Evolutionary conservation across 2,329 filamentous ascomycete species (phyloP).

Genomic region (Colletotrichum brevisporum): DNA sequence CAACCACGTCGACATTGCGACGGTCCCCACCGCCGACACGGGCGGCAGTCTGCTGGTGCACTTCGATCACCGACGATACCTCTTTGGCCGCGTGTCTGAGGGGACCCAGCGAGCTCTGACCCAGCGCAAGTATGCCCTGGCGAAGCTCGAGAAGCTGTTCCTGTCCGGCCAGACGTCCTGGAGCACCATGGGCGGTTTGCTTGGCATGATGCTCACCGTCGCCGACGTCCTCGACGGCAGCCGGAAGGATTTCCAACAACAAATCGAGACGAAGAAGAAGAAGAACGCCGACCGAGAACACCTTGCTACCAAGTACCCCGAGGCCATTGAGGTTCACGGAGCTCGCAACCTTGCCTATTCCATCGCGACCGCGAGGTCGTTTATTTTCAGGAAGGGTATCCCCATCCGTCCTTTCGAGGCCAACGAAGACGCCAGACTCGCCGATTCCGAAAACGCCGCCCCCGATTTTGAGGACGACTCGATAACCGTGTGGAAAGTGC

Average conservation of each 20-base stretch:
- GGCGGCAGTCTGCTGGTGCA: conserved; percentile 84
- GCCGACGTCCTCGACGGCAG: conserved; percentile 75
- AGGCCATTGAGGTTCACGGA: conserved; percentile 72
- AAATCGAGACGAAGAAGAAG: conserved; percentile 57
- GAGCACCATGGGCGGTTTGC: conserved; percentile 82
- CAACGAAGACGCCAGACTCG: conserved; percentile 56
- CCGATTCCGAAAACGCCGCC: conserved; percentile 58
- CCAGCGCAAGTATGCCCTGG: conserved; percentile 76
- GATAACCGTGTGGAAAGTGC: conserved; percentile 88
- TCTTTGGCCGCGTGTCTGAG: conserved; percentile 87
- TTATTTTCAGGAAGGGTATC: conserved; percentile 88
- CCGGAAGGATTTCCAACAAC: conserved; percentile 54
- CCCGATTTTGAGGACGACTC: conserved; percentile 84
- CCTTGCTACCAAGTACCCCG: conserved; percentile 41
- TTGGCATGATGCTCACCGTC: conserved; percentile 88
- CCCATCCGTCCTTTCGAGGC: conserved; percentile 81
- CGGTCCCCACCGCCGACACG: conserved; percentile 89
- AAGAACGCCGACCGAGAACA: conserved; percentile 55
- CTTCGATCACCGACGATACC: conserved; percentile 85
- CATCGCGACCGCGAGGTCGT: conserved; percentile 85
- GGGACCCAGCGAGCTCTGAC: conserved; percentile 85
- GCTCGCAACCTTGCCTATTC: conserved; percentile 84
- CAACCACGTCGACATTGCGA: conserved; percentile 80
- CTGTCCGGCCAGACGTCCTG: conserved; percentile 84
- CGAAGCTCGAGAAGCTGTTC: conserved; percentile 83